phyloP scores from a whole-genome alignment of 805 yeast species.

The Lipomyces sp. region DNA sequence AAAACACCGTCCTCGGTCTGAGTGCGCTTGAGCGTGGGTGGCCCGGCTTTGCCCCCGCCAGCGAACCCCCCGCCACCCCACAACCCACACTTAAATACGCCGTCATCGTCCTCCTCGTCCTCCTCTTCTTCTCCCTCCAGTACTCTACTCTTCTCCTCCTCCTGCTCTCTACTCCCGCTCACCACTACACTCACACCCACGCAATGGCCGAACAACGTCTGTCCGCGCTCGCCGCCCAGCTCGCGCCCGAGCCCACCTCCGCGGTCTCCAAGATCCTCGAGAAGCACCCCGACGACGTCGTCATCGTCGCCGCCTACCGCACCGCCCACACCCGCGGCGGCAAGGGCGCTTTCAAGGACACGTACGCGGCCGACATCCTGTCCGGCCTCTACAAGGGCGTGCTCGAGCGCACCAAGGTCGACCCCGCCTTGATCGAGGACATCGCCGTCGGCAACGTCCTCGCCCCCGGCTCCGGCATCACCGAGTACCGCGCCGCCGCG shows the following conservation, averaged over 20 bases:
- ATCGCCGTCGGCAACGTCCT: conserved; percentile 88
- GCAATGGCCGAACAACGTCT: conserved; percentile 15
- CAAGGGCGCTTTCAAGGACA: conserved; percentile 79
- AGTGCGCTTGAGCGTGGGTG: too few species aligned
- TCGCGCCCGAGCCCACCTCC: conserved; percentile 24
- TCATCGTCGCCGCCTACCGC: conserved; percentile 84
- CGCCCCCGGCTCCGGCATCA: conserved; percentile 90
- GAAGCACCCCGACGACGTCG: conserved; percentile 83
- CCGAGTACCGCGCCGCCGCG: conserved; percentile 88
- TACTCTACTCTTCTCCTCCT: neutral
- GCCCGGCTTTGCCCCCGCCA: too few species aligned
- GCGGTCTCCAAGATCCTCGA: conserved; percentile 42
- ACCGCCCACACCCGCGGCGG: conserved; percentile 88
- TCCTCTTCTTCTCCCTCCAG: neutral
- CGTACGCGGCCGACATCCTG: conserved; percentile 75
- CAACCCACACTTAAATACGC: too few species aligned
- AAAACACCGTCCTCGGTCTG: too few species aligned
- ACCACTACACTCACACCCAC: neutral
- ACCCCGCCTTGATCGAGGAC: conserved; percentile 68
- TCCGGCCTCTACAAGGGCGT: conserved; percentile 61
- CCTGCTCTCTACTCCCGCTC: neutral
- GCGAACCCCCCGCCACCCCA: too few species aligned
- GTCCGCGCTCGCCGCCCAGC: conserved; percentile 23
- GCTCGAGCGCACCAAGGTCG: conserved; percentile 50
- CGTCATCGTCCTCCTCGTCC: too few species aligned